phyloP scores from a whole-genome alignment of 495 filamentous ascomycete species.

The Gamarada debralockiae region DNA sequence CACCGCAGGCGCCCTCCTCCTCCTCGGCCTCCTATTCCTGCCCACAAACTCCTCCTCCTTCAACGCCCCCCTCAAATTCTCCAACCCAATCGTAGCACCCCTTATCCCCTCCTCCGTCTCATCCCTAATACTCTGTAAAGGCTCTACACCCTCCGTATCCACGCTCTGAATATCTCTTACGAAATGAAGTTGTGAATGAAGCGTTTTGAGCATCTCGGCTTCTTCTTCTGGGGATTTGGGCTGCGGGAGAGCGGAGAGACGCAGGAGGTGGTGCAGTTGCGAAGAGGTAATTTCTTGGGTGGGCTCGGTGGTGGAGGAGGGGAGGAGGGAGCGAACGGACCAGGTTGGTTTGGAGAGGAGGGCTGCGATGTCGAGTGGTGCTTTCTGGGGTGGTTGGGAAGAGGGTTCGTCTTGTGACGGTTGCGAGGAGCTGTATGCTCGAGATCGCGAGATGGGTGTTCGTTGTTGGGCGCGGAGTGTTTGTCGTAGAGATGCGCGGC shows the following conservation, averaged over 20 bases:
- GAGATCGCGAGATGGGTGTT: not conserved
- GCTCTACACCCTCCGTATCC: constrained; percentile 65
- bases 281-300: constrained; percentile 35
- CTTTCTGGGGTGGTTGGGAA: not conserved
- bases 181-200: constrained; percentile 85
- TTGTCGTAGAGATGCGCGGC: constrained; percentile 9
- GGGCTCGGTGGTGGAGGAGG: constrained; percentile 32
- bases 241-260: constrained; percentile 81
- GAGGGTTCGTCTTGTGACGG: too few relatives aligned
- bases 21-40: constrained; percentile 39
- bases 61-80: constrained; percentile 34
- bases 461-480: not conserved
- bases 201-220: constrained; percentile 60
- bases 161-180: constrained; percentile 79
- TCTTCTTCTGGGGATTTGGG: constrained; percentile 59
- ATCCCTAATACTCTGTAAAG: constrained; percentile 76
- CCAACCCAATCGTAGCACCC: constrained; percentile 40
- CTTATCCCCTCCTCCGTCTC: constrained; percentile 52
- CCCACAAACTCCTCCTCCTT: constrained; percentile 39
- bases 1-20: constrained; percentile 26
- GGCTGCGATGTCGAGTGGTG: constrained; percentile 37
- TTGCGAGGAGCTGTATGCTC: constrained; percentile 1
- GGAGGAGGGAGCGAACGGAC: constrained; percentile 78
- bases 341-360: constrained; percentile 73
- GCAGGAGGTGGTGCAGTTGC: constrained; percentile 76